Conservation (phyloP, 2,329 filamentous ascomycete species). For the Xylariales sp. region DNA sequence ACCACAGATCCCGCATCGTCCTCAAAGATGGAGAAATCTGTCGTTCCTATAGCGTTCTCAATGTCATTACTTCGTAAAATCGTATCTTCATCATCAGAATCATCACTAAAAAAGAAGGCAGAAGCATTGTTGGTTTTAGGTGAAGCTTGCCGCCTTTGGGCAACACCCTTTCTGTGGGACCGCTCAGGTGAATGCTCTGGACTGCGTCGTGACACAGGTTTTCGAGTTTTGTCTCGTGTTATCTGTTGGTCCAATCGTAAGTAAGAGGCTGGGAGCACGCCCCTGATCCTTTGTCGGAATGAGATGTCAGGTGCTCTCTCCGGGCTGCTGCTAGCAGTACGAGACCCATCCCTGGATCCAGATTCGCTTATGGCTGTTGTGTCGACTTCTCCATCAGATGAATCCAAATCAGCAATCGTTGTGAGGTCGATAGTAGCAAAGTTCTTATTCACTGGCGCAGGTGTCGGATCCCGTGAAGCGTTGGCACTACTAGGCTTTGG, state of each 20-base stretch:
- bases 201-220: conserved; percentile 23
- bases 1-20: conserved; percentile 36
- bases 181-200: conserved; percentile 32
- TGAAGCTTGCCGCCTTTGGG: conserved; percentile 35
- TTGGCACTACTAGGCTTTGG: conserved; percentile 25
- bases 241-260: conserved; percentile 53
- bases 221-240: conserved; percentile 27
- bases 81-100: conserved; percentile 37
- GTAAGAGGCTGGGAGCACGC: conserved; percentile 65
- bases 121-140: conserved; percentile 23
- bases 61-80: conserved; percentile 17
- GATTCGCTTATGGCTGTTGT: conserved; percentile 20
- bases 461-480: conserved; percentile 22
- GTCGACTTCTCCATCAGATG: conserved; percentile 12
- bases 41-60: conserved; percentile 6
- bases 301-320: conserved; percentile 16
- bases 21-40: conserved; percentile 18
- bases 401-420: conserved; percentile 13
- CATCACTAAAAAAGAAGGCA: conserved; percentile 41
- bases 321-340: conserved; percentile 18
- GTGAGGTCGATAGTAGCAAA: conserved; percentile 23
- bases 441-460: conserved; percentile 16
- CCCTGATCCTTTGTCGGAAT: conserved; percentile 39
- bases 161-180: conserved; percentile 42
- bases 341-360: conserved; percentile 34